Evolutionary conservation across 1,139 yeast genomes (phyloP).

Genomic region (Meyerozyma elateridarum): DNA sequence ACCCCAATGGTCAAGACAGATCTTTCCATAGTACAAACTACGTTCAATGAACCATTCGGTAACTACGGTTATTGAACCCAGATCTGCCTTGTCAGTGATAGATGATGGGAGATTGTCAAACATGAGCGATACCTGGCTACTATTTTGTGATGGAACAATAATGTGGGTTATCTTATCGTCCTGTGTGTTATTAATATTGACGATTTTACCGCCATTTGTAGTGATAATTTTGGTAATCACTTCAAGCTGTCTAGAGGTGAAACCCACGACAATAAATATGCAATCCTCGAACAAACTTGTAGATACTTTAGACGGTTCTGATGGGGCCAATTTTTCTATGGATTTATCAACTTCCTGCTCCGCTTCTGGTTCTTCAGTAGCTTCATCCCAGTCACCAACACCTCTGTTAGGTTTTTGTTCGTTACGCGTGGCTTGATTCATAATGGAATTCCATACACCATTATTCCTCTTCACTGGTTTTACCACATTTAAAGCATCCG

Average conservation of each 20-base stretch:
- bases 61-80: conserved; percentile 28
- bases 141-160: conserved; percentile 36
- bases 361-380: conserved; percentile 7
- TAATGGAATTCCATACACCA: conserved; percentile 47
- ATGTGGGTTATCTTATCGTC: conserved; percentile 23
- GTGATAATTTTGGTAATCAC: conserved; percentile 34
- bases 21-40: conserved; percentile 54
- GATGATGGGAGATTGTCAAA: conserved; percentile 22
- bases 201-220: conserved; percentile 39
- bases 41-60: conserved; percentile 91
- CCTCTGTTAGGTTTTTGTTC: conserved; percentile 13
- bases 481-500: conserved; percentile 16
- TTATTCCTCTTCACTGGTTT: conserved; percentile 22
- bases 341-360: conserved; percentile 6
- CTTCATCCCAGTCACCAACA: conserved; percentile 31
- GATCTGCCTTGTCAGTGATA: conserved; percentile 19
- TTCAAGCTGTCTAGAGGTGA: conserved; percentile 25
- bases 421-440: conserved; percentile 29
- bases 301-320: conserved; percentile 5
- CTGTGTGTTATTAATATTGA: conserved; percentile 16
- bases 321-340: conserved; percentile 3
- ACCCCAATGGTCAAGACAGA: conserved; percentile 70
- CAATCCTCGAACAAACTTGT: conserved; percentile 28
- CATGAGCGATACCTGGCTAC: conserved; percentile 22
- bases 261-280: conserved; percentile 36